A percentile compares a stretch with the other conserved stretches of the same genome.
Evolutionary conservation across 345 rosid species (phyloP).

Genomic region (Melastoma malabathricum): DNA sequence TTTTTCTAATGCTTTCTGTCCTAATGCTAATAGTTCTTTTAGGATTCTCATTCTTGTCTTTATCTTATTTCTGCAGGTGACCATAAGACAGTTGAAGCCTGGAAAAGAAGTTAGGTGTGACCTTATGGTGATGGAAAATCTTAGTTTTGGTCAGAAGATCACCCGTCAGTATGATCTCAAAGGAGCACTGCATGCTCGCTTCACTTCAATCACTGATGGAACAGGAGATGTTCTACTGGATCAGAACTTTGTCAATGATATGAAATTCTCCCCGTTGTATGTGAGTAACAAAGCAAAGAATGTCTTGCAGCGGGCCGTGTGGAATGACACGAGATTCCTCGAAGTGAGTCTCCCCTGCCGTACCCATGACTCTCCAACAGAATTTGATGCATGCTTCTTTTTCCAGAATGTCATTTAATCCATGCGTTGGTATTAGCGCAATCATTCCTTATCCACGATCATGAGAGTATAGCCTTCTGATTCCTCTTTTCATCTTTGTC

Average conservation of each 20-base stretch:
- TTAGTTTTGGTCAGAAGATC: slow-evolving; percentile 52
- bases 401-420: too few species aligned
- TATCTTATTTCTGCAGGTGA: too few species aligned
- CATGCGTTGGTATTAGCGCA: not conserved
- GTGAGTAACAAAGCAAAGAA: slow-evolving; percentile 70
- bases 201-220: slow-evolving; percentile 35
- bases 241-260: slow-evolving; percentile 88
- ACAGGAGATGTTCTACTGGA: slow-evolving; percentile 75
- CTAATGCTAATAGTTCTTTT: not conserved
- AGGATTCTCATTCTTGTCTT: not conserved
- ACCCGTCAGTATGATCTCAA: slow-evolving; percentile 89
- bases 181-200: slow-evolving; percentile 81
- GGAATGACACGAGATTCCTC: slow-evolving; percentile 90
- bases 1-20: slow-evolving; percentile 6
- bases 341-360: slow-evolving; percentile 38
- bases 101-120: slow-evolving; percentile 82
- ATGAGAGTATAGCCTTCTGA: not conserved
- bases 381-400: not conserved
- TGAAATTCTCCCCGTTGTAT: slow-evolving; percentile 81
- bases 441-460: not conserved
- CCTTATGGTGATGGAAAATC: slow-evolving; percentile 98
- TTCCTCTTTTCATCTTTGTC: too few species aligned
- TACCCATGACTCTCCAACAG: too few species aligned
- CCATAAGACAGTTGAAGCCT: slow-evolving; percentile 49
- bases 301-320: slow-evolving; percentile 66